Evolutionary conservation across 345 rosid genomes (phyloP), one percentile per base, ranked within the genome.

Genomic region (Iberis pinnata): DNA sequence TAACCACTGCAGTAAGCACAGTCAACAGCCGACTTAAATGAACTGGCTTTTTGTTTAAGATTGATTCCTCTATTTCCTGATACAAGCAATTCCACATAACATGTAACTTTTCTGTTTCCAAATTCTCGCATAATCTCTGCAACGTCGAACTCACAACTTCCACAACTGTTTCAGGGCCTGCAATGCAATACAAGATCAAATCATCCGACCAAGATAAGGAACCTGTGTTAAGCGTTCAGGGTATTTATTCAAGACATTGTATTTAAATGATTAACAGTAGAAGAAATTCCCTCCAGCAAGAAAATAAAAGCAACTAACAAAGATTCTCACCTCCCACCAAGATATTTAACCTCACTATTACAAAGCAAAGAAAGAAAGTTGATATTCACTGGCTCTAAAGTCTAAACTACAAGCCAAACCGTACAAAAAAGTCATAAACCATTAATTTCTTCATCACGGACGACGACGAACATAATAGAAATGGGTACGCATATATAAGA

Each of bases 111-210:
- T 67, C 46, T 20, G 76, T 58, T 55, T 76, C 82, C 43, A 81
- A 65, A 68, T 74, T 80, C 59, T 76, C 78, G 45, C 83, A 76
- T 60, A 81, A 43, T 65, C 94, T 83, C 58, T 63, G 55, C 45
- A 83, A 81, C 56, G 80, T 42, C 33, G 70, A 20, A 58, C 45
- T 60, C 59, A 80, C 70, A 70, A 88, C 93, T 58, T 80, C 88
- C 63, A 78, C 71, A 48, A 80, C 74, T 59, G 75, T 54, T 57
- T 60, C 73, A 47, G 81, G 19, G 61, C 77, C 96, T 90, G 78
- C 59, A 69, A 43, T 8, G 43, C 13, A 13, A 39, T 14, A 46
- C 49, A 62, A 38, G 43, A 51, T 55, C 58, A 32, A 62, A 56
- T 18, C 29, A 53, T 32, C n/a, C n/a, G n/a, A n/a, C n/a, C 38